Percentiles rank a stretch among this genome's conserved stretches.
phyloP scores from a whole-genome alignment of 2,329 filamentous ascomycete species.

The Pseudogymnoascus pannorum region DNA sequence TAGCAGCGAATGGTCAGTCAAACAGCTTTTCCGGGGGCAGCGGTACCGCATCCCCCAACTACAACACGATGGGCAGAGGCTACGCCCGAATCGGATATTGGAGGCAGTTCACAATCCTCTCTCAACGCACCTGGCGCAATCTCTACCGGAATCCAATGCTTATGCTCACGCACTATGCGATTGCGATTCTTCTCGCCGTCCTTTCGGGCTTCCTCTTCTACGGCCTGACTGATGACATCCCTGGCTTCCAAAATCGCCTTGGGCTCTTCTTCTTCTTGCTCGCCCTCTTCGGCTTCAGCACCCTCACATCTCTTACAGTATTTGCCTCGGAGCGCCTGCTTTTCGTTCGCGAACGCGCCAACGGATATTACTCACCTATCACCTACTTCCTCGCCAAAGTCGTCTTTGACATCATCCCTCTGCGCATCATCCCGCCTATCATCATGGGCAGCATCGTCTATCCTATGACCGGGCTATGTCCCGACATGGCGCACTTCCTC shows the following conservation, averaged over 20 bases:
- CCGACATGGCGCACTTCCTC: constrained; percentile 75
- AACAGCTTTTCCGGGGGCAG: constrained; percentile 48
- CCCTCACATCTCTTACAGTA: constrained; percentile 84
- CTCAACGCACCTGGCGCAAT: constrained; percentile 89
- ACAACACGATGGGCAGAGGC: constrained; percentile 62
- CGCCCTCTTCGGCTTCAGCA: constrained; percentile 93
- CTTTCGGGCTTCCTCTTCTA: constrained; percentile 96
- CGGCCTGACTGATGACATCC: constrained; percentile 89
- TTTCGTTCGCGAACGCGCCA: constrained; percentile 88
- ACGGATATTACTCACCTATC: constrained; percentile 90
- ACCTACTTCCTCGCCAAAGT: constrained; percentile 95
- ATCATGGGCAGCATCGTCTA: constrained; percentile 95
- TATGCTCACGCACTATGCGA: constrained; percentile 97
- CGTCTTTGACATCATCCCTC: constrained; percentile 92
- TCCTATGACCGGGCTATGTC: constrained; percentile 90
- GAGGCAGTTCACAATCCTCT: constrained; percentile 83
- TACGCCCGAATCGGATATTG: constrained; percentile 74
- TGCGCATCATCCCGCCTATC: constrained; percentile 89
- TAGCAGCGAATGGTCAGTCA: constrained; percentile 56
- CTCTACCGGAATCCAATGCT: constrained; percentile 95
- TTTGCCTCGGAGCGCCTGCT: constrained; percentile 86
- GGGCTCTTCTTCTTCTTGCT: constrained; percentile 97
- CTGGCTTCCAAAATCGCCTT: constrained; percentile 94
- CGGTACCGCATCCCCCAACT: constrained; percentile 33
- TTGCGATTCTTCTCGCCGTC: constrained; percentile 87